Evolutionary conservation across 1,284 basidiomycete genomes (phyloP).

Genomic region (Cystobasidiaceae sp.): DNA sequence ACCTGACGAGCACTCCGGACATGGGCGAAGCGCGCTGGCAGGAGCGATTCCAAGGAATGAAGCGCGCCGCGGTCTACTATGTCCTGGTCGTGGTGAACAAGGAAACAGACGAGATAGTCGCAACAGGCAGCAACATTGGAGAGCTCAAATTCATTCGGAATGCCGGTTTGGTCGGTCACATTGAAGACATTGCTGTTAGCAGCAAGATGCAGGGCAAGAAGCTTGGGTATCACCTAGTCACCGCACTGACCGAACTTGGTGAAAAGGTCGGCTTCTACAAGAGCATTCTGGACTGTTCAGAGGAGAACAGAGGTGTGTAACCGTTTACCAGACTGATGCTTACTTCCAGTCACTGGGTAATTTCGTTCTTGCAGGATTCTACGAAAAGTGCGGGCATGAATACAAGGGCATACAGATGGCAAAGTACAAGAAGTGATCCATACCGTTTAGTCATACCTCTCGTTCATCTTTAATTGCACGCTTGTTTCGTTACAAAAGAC

Average conservation of each 20-base stretch:
- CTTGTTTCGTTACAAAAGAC: not conserved
- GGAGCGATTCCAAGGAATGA: slow-evolving; percentile 60
- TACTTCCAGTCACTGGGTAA: slow-evolving; percentile 29
- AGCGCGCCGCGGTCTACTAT: slow-evolving; percentile 61
- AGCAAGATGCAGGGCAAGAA: slow-evolving; percentile 80
- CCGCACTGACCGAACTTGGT: slow-evolving; percentile 71
- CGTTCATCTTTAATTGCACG: not conserved
- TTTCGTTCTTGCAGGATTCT: slow-evolving; percentile 65
- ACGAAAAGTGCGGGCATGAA: slow-evolving; percentile 78
- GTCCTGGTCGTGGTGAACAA: slow-evolving; percentile 76
- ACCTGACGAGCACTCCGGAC: slow-evolving; percentile 72
- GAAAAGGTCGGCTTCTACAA: slow-evolving; percentile 80
- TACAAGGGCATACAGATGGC: slow-evolving; percentile 5
- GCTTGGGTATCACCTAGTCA: slow-evolving; percentile 79
- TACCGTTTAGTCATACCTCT: not conserved
- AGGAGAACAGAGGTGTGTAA: slow-evolving; percentile 79
- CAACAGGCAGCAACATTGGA: slow-evolving; percentile 74
- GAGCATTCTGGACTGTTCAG: slow-evolving; percentile 92
- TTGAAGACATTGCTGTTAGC: slow-evolving; percentile 95
- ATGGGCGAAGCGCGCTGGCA: slow-evolving; percentile 65
- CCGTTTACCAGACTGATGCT: not conserved
- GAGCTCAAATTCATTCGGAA: slow-evolving; percentile 89
- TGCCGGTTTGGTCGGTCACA: slow-evolving; percentile 79
- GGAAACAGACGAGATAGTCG: slow-evolving; percentile 71
- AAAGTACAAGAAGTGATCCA: not conserved